Base-by-base conservation (phyloP, 2,329 filamentous ascomycete species). In the Berkeleyomyces basicola region DNA sequence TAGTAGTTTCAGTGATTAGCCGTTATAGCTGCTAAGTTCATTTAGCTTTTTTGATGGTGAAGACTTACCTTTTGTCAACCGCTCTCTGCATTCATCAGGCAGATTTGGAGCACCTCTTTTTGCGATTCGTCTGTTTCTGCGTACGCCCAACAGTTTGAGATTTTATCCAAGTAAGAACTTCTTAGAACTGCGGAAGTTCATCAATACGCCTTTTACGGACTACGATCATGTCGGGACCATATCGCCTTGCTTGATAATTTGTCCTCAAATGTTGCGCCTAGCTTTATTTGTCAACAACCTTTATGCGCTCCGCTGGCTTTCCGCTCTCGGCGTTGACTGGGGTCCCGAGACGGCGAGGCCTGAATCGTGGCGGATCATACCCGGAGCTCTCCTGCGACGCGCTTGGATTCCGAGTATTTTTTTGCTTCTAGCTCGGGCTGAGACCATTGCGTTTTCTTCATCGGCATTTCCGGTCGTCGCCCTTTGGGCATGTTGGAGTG, bases 391-490 rank as follows among this genome's bases (percentile, higher is more conserved):
- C 74, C 46, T 82, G 77, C 68, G 92, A 80, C 11, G 88, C 84
- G n/a, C 70, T 95, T 86, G 46, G 85, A 86, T 58, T 88, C 83
- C 62, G 90, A 81, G 90, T 82, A 1, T 90, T 90, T 68, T n/a
- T n/a, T 89, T 83, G 68, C 90, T 86, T 33, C 81, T 83, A 73
- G 86, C 82, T 66, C 84, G 55, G 81, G 80, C 66, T 80, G 89
- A 69, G 95, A 95, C 96, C 82, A 68, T 87, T 90, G 10, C 89
- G 7, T 96, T 77, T 68, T 89, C 83, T 39, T 87, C 82, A 47
- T 88, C 84, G 43, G 88, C 87, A 66, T 90, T 85, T 55, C 91
- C 83, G 63, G 86, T 82, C 78, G 49, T 84, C 76, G 66, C 87
- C 64, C 75, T 74, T 61, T 74, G 74, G 9, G 72, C 74, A 63